A percentile compares a stretch with the other conserved stretches of the same genome.
phyloP scores from a whole-genome alignment of 352 stramenopile species.

The Phytophthora chlamydospora region DNA sequence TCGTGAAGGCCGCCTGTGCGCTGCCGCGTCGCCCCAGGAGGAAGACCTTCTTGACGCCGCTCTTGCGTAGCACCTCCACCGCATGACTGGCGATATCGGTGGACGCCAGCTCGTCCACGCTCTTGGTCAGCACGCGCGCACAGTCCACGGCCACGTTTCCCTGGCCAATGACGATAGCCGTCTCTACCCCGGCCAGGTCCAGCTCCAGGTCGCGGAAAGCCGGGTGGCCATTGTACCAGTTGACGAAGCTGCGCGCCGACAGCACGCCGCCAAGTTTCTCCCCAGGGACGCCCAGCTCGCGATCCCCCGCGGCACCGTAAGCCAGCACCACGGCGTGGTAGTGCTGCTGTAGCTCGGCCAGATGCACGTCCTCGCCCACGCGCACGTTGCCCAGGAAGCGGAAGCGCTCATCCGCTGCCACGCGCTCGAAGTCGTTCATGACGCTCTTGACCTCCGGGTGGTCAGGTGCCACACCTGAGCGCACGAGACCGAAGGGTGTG shows the following conservation, averaged over 20 bases:
- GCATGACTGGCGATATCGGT: conserved; percentile 94
- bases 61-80: conserved; percentile 82
- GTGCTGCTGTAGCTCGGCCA: conserved; percentile 86
- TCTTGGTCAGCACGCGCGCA: conserved; percentile 95
- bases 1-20: conserved; percentile 97
- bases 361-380: conserved; percentile 86
- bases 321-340: conserved; percentile 97
- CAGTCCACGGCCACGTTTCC: conserved; percentile 98
- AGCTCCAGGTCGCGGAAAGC: conserved; percentile 89
- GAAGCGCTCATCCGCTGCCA: conserved; percentile 82
- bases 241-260: conserved; percentile 94
- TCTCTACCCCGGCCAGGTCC: conserved; percentile 56
- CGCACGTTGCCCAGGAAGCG: conserved; percentile 91
- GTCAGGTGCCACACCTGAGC: conserved; percentile 97
- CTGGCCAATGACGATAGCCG: conserved; percentile 96
- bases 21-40: conserved; percentile 95
- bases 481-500: conserved; percentile 96
- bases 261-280: conserved; percentile 83
- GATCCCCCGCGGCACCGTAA: conserved; percentile 94
- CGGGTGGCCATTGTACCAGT: conserved; percentile 99
- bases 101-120: conserved; percentile 79
- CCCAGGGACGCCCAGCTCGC: conserved; percentile 85
- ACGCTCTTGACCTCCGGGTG: conserved; percentile 99
- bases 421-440: conserved; percentile 95
- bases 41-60: conserved; percentile 84